phyloP scores from a whole-genome alignment of 768 basidiomycete species.

The Pseudohyphozyma bogoriensis region DNA sequence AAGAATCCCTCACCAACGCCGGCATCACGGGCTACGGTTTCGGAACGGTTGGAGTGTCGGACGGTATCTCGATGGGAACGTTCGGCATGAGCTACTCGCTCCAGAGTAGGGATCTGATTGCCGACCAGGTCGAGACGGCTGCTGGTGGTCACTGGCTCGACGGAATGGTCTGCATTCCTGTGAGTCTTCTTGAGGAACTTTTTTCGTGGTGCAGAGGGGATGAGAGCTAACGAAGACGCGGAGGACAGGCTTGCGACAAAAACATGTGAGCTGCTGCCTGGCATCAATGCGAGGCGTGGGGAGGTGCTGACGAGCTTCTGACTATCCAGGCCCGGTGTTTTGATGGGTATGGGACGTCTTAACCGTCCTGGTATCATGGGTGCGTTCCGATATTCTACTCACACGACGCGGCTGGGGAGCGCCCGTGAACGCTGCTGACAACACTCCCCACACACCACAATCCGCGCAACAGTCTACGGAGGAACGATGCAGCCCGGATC shows the following conservation, averaged over 20 bases:
- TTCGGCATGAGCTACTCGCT: slow-evolving; percentile 52
- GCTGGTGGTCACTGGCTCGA: slow-evolving; percentile 97
- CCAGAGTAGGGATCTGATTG: slow-evolving; percentile 93
- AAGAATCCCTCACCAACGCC: slow-evolving; percentile 60
- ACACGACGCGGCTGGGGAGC: no score
- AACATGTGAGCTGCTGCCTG: slow-evolving; percentile 52
- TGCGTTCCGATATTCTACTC: background rate
- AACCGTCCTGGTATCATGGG: slow-evolving; percentile 91
- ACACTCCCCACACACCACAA: background rate
- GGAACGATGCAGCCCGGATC: slow-evolving; percentile 88
- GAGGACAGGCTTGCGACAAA: slow-evolving; percentile 54
- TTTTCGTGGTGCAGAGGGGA: background rate
- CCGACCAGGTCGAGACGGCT: slow-evolving; percentile 91
- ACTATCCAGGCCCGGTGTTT: slow-evolving; percentile 70
- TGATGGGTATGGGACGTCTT: slow-evolving; percentile 90
- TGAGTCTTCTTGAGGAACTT: slow-evolving; percentile 41
- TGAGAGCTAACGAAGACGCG: background rate
- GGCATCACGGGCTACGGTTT: slow-evolving; percentile 89
- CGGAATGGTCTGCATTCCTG: slow-evolving; percentile 92
- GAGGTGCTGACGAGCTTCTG: background rate
- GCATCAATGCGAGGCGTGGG: no score
- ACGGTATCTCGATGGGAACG: slow-evolving; percentile 95
- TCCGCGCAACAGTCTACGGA: slow-evolving; percentile 57
- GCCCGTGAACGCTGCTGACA: no score
- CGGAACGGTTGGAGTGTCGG: slow-evolving; percentile 93